A percentile compares a stretch with the other conserved stretches of the same genome.
Conservation (phyloP, 352 stramenopile species). For the Chrysophaeum taylorii region DNA sequence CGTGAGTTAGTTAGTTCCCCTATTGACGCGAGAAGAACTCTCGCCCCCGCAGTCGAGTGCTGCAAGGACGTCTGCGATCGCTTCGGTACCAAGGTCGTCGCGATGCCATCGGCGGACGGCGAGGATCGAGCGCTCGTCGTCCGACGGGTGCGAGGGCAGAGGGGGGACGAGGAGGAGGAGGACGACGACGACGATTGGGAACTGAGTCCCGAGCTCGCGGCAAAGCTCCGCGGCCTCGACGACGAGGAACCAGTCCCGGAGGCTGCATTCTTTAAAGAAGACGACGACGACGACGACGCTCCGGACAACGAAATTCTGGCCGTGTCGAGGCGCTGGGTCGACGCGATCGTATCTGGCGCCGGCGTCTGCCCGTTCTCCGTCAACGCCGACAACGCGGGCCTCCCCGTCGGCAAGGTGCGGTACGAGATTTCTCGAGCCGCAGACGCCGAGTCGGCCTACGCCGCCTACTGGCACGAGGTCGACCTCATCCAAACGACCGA, state of each 20-base stretch:
- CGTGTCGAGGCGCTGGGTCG: conserved; percentile 41
- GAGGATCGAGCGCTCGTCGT: not conserved
- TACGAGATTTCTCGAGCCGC: conserved; percentile 52
- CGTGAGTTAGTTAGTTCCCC: no score
- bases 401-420: conserved; percentile 56
- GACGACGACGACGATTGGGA: not conserved
- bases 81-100: not conserved
- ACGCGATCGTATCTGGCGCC: conserved; percentile 59
- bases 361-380: conserved; percentile 67
- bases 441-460: conserved; percentile 55
- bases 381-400: conserved; percentile 44
- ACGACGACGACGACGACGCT: not conserved
- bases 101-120: not conserved
- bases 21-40: no score
- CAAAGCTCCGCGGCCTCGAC: not conserved
- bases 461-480: conserved; percentile 51
- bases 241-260: not conserved
- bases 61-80: conserved; percentile 4
- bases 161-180: not conserved
- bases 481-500: conserved; percentile 5
- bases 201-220: not conserved
- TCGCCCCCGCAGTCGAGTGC: no score
- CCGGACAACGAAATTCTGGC: not conserved
- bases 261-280: no score
- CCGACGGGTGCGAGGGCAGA: not conserved